phyloP scores from a whole-genome alignment of 2,329 filamentous ascomycete species.

The Polytolypa hystricis region DNA sequence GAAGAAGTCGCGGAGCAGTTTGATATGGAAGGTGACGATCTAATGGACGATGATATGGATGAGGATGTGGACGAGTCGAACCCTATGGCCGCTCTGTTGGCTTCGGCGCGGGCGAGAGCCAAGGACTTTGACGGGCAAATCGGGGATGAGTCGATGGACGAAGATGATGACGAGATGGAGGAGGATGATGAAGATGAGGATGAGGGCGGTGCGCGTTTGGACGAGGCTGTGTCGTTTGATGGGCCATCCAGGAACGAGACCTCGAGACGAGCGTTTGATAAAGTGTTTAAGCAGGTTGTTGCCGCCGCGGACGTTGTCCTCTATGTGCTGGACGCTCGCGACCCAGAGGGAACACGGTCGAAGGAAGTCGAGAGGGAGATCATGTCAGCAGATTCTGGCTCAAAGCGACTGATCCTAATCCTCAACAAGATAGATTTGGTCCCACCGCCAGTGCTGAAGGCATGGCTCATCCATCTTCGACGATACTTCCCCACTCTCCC shows the following conservation, averaged over 20 bases:
- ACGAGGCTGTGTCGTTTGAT: constrained; percentile 41
- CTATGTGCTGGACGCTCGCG: constrained; percentile 85
- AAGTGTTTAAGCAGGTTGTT: constrained; percentile 88
- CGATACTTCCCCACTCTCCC: constrained; percentile 87
- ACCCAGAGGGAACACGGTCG: constrained; percentile 82
- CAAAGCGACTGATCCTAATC: constrained; percentile 80
- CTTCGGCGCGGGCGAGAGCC: constrained; percentile 69
- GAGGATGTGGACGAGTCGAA: constrained; percentile 60
- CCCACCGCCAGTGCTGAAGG: constrained; percentile 67
- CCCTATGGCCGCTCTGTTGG: constrained; percentile 84
- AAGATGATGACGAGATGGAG: constrained; percentile 43
- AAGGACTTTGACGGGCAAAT: constrained; percentile 59
- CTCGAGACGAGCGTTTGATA: constrained; percentile 83
- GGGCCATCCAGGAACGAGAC: constrained; percentile 37
- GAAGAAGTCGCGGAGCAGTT: constrained; percentile 23
- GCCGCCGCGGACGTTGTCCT: constrained; percentile 82
- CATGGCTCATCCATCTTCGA: constrained; percentile 74
- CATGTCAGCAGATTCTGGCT: constrained; percentile 73
- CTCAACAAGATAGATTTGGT: constrained; percentile 95
- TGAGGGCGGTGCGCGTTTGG: constrained; percentile 40
- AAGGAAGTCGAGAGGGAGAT: constrained; percentile 82
- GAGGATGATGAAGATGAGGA: constrained; percentile 38
- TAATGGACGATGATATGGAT: constrained; percentile 43
- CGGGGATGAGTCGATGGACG: constrained; percentile 49
- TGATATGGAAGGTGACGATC: constrained; percentile 32